Base-by-base conservation (phyloP, 2,329 filamentous ascomycete genomes). In the Alternaria solani region DNA sequence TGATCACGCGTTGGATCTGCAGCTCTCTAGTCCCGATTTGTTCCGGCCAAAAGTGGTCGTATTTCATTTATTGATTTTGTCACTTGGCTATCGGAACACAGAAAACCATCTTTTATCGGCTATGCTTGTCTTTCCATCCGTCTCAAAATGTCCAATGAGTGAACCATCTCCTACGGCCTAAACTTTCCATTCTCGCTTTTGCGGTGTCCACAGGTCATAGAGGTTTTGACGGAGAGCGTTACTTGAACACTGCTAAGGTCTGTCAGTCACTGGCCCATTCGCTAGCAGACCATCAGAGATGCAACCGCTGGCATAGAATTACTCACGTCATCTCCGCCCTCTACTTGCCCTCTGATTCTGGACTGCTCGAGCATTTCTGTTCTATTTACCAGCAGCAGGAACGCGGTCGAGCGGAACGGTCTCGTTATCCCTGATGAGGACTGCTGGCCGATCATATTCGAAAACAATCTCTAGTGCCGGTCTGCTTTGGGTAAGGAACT, bases 401-500 rank as follows among this genome's bases (percentile, higher is more conserved):
- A 49, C 46, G 16, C 46, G 46, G 32, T 49, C 46, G 9, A 51
- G 36, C 6, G 44, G 44, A 30, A 56, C 36, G 20, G 38, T 46
- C 20, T 25, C 41, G 18, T 34, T 55, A 11, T 55, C 41, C 3
- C 51, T 41, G n/a, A 55, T 55, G 4, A 44, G 39, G 2, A 36
- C 39, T 18, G 51, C 51, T 9, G 39, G 49, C 7, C 49, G 28
- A 7, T 48, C 42, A 32, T 41, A 55, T 25, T 55, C 42, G 34
- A 39, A 55, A 7, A 55, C 42, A 9, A 55, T 49, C 42, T 55
- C 42, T 23, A 55, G 43, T n/a, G 43, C 43, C 7, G 53, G 53
- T 11, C 53, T 55, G 42, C 53, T 26, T 30, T 55, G 28, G 9
- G 52, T 55, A 16, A 55, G 34, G 16, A 55, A 55, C 11, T 55